These are phyloP conservation scores for Pseudonitzschia multiseries DNA, from an alignment of 108 stramenopile species.

Conservation along the genomic window DNA sequence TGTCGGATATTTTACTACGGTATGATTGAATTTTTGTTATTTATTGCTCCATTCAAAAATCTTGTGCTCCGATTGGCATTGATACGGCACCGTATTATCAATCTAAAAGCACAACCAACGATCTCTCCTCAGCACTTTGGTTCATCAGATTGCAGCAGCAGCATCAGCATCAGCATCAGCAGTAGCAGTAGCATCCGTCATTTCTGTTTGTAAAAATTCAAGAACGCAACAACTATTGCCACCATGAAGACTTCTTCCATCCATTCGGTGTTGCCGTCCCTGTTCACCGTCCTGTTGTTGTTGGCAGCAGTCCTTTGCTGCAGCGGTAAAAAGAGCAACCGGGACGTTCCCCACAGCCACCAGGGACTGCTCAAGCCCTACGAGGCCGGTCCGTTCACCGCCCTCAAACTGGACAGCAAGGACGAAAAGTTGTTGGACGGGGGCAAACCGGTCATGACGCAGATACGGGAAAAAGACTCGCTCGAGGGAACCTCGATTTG, in stretches of 20 bases:
- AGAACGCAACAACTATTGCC: background rate
- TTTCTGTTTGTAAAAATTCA: too few species aligned
- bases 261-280: background rate
- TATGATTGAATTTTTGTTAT: too few species aligned
- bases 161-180: too few species aligned
- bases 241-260: background rate
- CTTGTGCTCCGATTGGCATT: too few species aligned
- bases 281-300: too few species aligned
- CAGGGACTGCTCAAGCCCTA: constrained; percentile 45
- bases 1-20: too few species aligned
- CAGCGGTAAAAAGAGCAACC: constrained; percentile 3
- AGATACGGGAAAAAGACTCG: constrained; percentile 26
- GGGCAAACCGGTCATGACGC: constrained; percentile 70
- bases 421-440: constrained; percentile 40
- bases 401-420: constrained; percentile 29
- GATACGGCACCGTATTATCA: too few species aligned
- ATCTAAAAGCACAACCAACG: too few species aligned
- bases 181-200: too few species aligned
- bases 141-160: too few species aligned
- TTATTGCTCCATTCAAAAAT: too few species aligned
- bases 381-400: constrained; percentile 49
- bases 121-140: too few species aligned
- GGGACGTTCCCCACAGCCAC: constrained; percentile 49
- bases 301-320: background rate
- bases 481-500: constrained; percentile 59